Conservation (phyloP, 345 rosid species). For the Gossypioides kirkii region DNA sequence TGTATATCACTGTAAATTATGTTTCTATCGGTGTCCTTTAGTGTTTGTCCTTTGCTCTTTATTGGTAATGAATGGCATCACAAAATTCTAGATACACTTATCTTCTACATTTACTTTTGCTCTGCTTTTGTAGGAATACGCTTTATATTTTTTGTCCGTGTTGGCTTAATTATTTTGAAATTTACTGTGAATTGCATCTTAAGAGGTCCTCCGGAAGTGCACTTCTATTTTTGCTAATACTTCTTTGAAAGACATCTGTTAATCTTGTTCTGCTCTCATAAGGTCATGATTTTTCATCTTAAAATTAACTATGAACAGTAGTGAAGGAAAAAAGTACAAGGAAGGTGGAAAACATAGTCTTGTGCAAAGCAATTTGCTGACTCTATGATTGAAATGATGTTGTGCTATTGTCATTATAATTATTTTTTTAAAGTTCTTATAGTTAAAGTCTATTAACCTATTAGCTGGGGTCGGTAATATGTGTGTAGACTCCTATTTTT, state of each 20-base stretch:
- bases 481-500: neutral
- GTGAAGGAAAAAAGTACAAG: neutral
- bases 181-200: neutral
- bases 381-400: neutral
- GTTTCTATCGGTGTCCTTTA: neutral
- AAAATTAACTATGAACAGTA: neutral
- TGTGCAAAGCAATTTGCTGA: neutral
- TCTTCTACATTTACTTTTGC: neutral
- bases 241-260: neutral
- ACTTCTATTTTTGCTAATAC: neutral
- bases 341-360: neutral
- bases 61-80: neutral
- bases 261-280: neutral
- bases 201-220: neutral
- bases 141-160: neutral
- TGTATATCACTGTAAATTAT: neutral
- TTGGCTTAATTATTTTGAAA: neutral
- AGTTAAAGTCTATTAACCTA: neutral
- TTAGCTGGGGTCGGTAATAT: neutral
- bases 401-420: neutral
- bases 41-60: neutral
- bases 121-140: neutral
- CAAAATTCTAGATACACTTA: neutral
- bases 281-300: neutral
- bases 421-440: neutral